Evolutionary conservation across 345 rosid genomes (phyloP).

Genomic region (Brassica juncea): DNA sequence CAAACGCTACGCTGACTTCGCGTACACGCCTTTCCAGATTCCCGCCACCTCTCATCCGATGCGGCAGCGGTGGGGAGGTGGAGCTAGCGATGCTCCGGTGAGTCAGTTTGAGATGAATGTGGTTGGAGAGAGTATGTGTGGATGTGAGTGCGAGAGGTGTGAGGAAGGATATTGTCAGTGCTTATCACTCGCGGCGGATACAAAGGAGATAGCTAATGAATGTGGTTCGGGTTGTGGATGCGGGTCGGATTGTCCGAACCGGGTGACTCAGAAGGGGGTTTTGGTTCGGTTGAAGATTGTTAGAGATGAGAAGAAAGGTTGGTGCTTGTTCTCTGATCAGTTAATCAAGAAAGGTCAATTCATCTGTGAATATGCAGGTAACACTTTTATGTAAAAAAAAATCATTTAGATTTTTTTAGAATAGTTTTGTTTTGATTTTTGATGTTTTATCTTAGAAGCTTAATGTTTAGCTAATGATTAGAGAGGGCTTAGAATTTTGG

Average conservation of each 20-base stretch:
- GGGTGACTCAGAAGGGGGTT: slow-evolving; percentile 65
- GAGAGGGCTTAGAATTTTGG: not conserved
- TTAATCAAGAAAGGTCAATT: slow-evolving; percentile 62
- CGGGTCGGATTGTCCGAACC: slow-evolving; percentile 60
- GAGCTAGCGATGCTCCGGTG: not conserved
- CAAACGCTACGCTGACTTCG: slow-evolving; percentile 59
- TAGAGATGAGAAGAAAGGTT: slow-evolving; percentile 66
- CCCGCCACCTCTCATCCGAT: slow-evolving; percentile 43
- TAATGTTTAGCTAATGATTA: not conserved
- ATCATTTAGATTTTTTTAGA: no score
- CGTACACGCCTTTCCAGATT: slow-evolving; percentile 62
- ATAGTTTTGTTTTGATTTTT: no score
- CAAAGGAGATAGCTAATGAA: slow-evolving; percentile 58
- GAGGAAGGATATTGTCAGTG: slow-evolving; percentile 48
- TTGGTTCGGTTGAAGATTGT: slow-evolving; percentile 62
- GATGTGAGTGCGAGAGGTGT: slow-evolving; percentile 58
- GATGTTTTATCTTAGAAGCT: not conserved
- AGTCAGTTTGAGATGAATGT: not conserved
- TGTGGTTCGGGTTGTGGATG: slow-evolving; percentile 73
- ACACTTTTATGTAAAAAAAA: no score
- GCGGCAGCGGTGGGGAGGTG: slow-evolving; percentile 67
- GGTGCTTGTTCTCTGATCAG: slow-evolving; percentile 79
- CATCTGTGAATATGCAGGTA: slow-evolving; percentile 85
- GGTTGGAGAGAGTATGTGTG: slow-evolving; percentile 1
- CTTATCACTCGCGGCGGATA: slow-evolving; percentile 33